Evolutionary conservation across 2,329 filamentous ascomycete species (phyloP), one percentile per base, ranked within the genome.

Genomic region (Penicillium expansum): DNA sequence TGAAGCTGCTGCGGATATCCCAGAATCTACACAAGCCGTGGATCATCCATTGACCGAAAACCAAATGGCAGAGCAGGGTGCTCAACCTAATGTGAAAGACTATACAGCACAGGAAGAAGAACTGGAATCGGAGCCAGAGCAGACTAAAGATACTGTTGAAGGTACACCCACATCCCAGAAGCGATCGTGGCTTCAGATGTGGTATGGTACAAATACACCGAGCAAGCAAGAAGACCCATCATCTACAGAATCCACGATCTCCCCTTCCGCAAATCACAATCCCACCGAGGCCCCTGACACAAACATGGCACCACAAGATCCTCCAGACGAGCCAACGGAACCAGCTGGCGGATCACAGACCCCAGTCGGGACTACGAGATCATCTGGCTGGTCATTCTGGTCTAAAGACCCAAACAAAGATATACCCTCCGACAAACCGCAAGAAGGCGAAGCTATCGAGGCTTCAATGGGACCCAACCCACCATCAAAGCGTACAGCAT

Each of bases 101-200:
- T 6, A 50, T 42, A 51, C 52, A 20, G 58, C 62, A 13, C 48
- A 56, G 44, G 58, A 62, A 18, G 50, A 51, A 42, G 57, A 57
- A 13, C 60, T 64, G 33, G 55, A 62, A 3, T 39, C 55, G n/a
- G 53, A 48, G 33, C 10, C 42, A 35, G 43, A 50, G 13, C 49
- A 61, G 30, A 33, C 8, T 0, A 41, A 27, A 14, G 52, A 60
- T 14, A 56, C 52, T 20, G 27, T 37, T 18, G 56, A 63, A 39
- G 35, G 48, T 10, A 38, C 43, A 7, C 56, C 67, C 4, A 60
- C 51, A 13, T 55, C 71, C 29, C 70, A 71, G 38, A 78, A 74
- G 55, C 70, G 74, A 50, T 76, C 75, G 42, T 79, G 76, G 77
- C 67, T 78, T 55, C 76, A 77, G 56, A 76, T 79, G 71, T 78